Evolutionary conservation across 768 basidiomycete genomes (phyloP).

Genomic region (Russula abietina): DNA sequence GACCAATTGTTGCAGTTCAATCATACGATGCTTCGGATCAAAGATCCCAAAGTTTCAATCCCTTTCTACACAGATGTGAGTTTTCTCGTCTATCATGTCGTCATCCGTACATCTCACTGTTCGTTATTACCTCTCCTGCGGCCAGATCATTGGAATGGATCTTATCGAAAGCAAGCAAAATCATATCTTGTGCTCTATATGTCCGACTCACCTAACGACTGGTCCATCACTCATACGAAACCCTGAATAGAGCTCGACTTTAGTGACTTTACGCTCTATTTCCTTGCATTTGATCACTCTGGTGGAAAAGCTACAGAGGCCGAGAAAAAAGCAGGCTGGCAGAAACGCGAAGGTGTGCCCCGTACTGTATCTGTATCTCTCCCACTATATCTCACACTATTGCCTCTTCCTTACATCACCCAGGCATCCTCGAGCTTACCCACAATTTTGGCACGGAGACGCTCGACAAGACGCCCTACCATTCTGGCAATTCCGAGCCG

Average conservation of each 20-base stretch:
- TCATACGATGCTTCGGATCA: conserved; percentile 85
- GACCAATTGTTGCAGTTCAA: conserved; percentile 49
- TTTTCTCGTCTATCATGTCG: not conserved
- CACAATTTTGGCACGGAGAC: conserved; percentile 94
- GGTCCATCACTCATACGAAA: not conserved
- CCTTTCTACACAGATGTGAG: conserved; percentile 72
- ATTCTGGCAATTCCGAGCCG: conserved; percentile 80
- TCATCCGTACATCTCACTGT: not conserved
- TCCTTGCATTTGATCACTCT: conserved; percentile 73
- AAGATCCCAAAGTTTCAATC: conserved; percentile 77
- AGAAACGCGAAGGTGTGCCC: conserved; percentile 58
- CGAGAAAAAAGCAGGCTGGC: conserved; percentile 45
- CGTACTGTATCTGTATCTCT: too few species aligned
- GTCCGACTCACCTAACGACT: not conserved
- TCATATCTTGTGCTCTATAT: not conserved
- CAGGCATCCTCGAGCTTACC: conserved; percentile 77
- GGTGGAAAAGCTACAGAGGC: conserved; percentile 44
- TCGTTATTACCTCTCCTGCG: not conserved
- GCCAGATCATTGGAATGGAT: conserved; percentile 32
- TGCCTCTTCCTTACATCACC: not conserved
- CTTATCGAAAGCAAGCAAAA: conserved; percentile 28
- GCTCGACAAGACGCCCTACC: conserved; percentile 71
- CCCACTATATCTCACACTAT: not conserved
- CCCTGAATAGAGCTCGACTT: conserved; percentile 43
- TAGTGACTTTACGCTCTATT: conserved; percentile 71